Percentiles rank a stretch among this genome's conserved stretches.
Conservation (phyloP, 2,329 filamentous ascomycete genomes). For the Fulvia fulva region DNA sequence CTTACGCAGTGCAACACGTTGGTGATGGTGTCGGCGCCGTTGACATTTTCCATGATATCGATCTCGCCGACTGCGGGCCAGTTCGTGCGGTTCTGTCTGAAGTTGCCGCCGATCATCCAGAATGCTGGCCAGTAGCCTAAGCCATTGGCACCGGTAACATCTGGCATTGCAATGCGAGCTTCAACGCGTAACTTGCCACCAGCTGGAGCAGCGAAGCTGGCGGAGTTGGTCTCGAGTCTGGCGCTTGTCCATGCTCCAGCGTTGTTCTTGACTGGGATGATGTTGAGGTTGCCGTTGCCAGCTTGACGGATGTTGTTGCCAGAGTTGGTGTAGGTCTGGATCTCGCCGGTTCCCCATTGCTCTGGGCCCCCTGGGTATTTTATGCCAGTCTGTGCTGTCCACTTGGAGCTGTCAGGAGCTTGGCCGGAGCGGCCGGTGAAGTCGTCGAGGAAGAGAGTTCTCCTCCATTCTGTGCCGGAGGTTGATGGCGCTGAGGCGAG, state of each 20-base stretch:
- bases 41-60: constrained; percentile 33
- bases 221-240: constrained; percentile 21
- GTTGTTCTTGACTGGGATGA: constrained; percentile 33
- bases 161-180: constrained; percentile 17
- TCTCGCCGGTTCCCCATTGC: constrained; percentile 50
- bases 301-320: constrained; percentile 42
- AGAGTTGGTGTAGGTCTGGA: constrained; percentile 45
- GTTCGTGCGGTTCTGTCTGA: constrained; percentile 22
- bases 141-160: constrained; percentile 16
- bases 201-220: constrained; percentile 23
- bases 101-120: constrained; percentile 22
- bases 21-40: constrained; percentile 22
- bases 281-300: constrained; percentile 36
- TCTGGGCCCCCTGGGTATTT: constrained; percentile 45
- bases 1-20: constrained; percentile 28
- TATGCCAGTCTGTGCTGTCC: constrained; percentile 45
- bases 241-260: constrained; percentile 21
- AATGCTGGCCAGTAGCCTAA: constrained; percentile 26
- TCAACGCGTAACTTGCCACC: constrained; percentile 27
- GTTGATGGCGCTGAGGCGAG: constrained; percentile 14
- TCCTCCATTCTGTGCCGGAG: constrained; percentile 17
- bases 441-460: constrained; percentile 32
- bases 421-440: constrained; percentile 33
- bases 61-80: constrained; percentile 31
- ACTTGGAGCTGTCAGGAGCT: constrained; percentile 40